phyloP scores from a whole-genome alignment of 495 filamentous ascomycete genomes.

The Bacidia rubella region DNA sequence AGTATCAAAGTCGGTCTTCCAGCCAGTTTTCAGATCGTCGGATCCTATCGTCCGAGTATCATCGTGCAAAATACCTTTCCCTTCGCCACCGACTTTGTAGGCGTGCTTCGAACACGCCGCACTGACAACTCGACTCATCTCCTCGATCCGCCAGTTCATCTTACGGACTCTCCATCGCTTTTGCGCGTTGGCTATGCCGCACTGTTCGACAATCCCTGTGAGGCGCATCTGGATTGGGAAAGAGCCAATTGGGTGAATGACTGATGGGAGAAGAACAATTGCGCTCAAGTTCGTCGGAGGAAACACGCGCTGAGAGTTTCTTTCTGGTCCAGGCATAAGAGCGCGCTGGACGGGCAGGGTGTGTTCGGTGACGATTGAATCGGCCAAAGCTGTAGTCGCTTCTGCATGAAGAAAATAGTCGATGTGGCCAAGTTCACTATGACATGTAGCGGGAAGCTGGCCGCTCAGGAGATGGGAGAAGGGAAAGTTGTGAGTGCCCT shows the following conservation, averaged over 20 bases:
- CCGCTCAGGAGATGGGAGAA: slow-evolving; percentile 84
- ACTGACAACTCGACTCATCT: slow-evolving; percentile 64
- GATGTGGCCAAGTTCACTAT: slow-evolving; percentile 55
- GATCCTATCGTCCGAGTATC: slow-evolving; percentile 62
- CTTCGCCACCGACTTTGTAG: slow-evolving; percentile 53
- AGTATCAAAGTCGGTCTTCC: slow-evolving; percentile 83
- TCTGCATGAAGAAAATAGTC: slow-evolving; percentile 69
- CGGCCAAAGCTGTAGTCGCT: slow-evolving; percentile 44
- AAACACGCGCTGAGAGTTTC: slow-evolving; percentile 76
- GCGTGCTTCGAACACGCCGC: slow-evolving; percentile 70
- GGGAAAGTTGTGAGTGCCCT: slow-evolving; percentile 68
- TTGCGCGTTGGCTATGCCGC: slow-evolving; percentile 30
- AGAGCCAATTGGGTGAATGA: slow-evolving; percentile 77
- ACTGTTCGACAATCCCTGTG: slow-evolving; percentile 56
- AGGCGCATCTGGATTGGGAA: slow-evolving; percentile 68
- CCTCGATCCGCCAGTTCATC: slow-evolving; percentile 86
- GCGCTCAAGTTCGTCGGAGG: slow-evolving; percentile 88
- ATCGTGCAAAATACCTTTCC: slow-evolving; percentile 66
- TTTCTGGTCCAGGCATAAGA: slow-evolving; percentile 59
- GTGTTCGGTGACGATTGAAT: slow-evolving; percentile 51
- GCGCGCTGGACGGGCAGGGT: slow-evolving; percentile 62
- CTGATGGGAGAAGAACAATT: slow-evolving; percentile 60
- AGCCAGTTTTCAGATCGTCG: slow-evolving; percentile 70
- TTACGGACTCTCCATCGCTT: slow-evolving; percentile 80
- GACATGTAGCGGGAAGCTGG: slow-evolving; percentile 68